phyloP scores from a whole-genome alignment of 371 early-diverging fungal species.

The Apophysomyces sp. region DNA sequence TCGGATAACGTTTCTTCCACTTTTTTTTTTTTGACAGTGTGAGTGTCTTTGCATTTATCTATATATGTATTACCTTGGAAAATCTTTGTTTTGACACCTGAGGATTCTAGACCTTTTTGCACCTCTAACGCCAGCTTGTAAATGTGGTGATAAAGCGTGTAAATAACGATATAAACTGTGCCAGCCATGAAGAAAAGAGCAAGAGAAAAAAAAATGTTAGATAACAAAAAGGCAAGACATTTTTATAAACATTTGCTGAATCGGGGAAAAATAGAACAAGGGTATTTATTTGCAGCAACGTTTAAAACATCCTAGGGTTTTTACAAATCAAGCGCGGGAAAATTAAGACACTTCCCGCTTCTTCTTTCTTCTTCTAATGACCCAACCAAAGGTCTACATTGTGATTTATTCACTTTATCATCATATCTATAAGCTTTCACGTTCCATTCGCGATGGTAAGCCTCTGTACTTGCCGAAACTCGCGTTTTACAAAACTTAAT shows the following conservation, averaged over 20 bases:
- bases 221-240: not conserved
- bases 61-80: constrained; percentile 48
- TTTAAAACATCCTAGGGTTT: constrained; percentile 1
- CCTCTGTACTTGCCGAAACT: no score
- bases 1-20: constrained; percentile 66
- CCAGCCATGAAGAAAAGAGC: constrained; percentile 18
- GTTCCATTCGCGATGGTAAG: constrained; percentile 57
- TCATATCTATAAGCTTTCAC: constrained; percentile 73
- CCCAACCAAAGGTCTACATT: constrained; percentile 52
- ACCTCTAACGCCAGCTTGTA: constrained; percentile 67
- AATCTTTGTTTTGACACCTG: constrained; percentile 62
- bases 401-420: constrained; percentile 74
- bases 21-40: not conserved
- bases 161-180: constrained; percentile 61
- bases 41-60: not conserved
- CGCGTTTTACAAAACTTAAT: no score
- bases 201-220: constrained; percentile 1
- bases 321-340: constrained; percentile 1
- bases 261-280: not conserved
- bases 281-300: not conserved
- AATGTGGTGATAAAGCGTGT: constrained; percentile 78
- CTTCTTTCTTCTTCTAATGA: constrained; percentile 3
- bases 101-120: constrained; percentile 59
- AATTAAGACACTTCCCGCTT: not conserved
- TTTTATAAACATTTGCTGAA: constrained; percentile 1